Percentiles rank a stretch among this genome's conserved stretches.
These are phyloP conservation scores for Herpetospermum pedunculosum DNA, from an alignment of 306 rosid genomes.

Conservation along the genomic window DNA sequence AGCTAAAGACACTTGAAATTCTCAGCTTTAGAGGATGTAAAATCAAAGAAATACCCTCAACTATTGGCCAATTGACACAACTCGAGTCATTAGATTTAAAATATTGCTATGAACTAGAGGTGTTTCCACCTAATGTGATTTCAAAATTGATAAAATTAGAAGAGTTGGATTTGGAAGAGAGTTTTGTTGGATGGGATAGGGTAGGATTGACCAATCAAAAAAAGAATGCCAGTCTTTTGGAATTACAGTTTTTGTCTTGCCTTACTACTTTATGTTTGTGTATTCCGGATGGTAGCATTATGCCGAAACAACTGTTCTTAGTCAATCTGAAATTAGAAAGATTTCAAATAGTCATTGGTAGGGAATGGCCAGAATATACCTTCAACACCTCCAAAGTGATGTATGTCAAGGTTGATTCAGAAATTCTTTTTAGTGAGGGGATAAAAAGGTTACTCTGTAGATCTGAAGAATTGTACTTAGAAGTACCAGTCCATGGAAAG, in stretches of 20 bases:
- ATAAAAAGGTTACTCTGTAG: neutral
- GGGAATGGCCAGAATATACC: neutral
- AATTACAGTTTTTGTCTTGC: neutral
- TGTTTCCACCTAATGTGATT: slow-evolving; percentile 1
- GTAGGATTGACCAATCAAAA: neutral
- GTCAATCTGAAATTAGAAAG: neutral
- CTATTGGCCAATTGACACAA: neutral
- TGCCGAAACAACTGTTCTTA: neutral
- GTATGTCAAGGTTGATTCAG: neutral
- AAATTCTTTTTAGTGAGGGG: neutral
- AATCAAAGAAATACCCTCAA: neutral
- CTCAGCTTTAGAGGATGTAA: neutral
- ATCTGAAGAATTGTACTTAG: neutral
- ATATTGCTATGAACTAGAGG: neutral
- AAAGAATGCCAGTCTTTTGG: slow-evolving; percentile 6
- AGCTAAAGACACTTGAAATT: slow-evolving; percentile 4
- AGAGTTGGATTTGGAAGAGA: neutral
- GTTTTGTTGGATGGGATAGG: slow-evolving; percentile 3
- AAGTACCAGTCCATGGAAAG: neutral
- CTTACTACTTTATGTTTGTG: neutral
- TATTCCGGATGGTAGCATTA: neutral
- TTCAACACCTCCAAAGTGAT: neutral
- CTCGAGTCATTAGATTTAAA: neutral
- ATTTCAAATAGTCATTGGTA: neutral
- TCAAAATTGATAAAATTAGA: slow-evolving; percentile 3